These are phyloP conservation scores for Tylopilus cervinicoccineus DNA, from an alignment of 768 basidiomycete species.

Conservation along the genomic window DNA sequence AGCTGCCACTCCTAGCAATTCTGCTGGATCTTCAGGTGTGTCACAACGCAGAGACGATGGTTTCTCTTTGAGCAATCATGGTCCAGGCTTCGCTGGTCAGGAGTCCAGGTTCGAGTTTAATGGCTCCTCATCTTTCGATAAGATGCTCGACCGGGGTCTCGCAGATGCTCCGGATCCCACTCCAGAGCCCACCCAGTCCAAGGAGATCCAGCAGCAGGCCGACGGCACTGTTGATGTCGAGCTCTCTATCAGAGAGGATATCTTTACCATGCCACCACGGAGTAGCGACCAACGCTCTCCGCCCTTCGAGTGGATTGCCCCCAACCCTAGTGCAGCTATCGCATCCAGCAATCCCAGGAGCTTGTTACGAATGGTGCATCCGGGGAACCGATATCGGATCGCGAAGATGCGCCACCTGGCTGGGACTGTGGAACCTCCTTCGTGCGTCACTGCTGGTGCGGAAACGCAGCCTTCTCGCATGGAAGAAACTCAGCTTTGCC, in stretches of 20 bases:
- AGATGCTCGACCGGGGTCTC: conserved; percentile 34
- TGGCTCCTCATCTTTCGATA: conserved; percentile 40
- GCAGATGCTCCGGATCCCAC: conserved; percentile 21
- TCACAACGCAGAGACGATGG: conserved; percentile 13
- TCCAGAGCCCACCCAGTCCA: conserved; percentile 16
- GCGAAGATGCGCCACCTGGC: conserved; percentile 24
- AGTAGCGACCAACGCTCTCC: conserved; percentile 6
- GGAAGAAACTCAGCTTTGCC: conserved; percentile 17
- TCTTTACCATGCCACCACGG: neutral
- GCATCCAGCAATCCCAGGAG: conserved; percentile 27
- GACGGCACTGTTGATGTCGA: conserved; percentile 2
- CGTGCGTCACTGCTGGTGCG: conserved; percentile 4
- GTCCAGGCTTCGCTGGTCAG: conserved; percentile 16
- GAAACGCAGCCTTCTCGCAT: conserved; percentile 18
- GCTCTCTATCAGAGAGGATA: neutral
- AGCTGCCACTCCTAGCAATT: conserved; percentile 48
- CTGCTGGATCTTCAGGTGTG: conserved; percentile 27
- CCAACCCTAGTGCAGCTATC: conserved; percentile 11
- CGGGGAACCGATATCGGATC: conserved; percentile 29
- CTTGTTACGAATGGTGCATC: conserved; percentile 33
- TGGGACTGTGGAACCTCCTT: conserved; percentile 17
- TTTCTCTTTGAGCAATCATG: conserved; percentile 10
- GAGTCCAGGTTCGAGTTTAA: conserved; percentile 34
- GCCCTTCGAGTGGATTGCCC: conserved; percentile 22
- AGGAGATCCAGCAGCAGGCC: conserved; percentile 4